Conservation (phyloP, 116 monocot genomes). For the Dioscorea cayenensis region DNA sequence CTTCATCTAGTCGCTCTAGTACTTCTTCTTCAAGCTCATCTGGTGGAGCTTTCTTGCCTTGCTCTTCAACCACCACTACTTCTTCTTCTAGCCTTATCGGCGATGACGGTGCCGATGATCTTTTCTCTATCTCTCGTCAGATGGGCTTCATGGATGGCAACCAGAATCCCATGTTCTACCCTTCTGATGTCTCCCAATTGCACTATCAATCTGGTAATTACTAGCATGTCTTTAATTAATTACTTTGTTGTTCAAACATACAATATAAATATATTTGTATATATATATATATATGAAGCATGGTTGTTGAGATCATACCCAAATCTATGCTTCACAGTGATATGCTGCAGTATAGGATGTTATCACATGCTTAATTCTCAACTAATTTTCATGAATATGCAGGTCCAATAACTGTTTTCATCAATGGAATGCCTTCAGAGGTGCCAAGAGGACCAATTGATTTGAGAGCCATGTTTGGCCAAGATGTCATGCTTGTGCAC, state of each 20-base stretch:
- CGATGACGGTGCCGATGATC: conserved; percentile 41
- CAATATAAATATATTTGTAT: too few relatives aligned
- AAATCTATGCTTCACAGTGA: background rate
- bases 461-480: conserved; percentile 55
- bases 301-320: background rate
- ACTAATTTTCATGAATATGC: conserved; percentile 2
- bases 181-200: conserved; percentile 17
- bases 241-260: too few relatives aligned
- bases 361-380: background rate
- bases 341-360: background rate
- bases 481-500: conserved; percentile 63
- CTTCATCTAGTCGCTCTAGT: conserved; percentile 3
- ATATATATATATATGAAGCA: too few relatives aligned
- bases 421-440: conserved; percentile 71
- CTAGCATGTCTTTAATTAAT: too few relatives aligned
- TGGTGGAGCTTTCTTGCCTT: conserved; percentile 15
- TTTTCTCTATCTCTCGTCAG: conserved; percentile 66
- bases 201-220: conserved; percentile 38
- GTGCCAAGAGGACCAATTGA: conserved; percentile 67
- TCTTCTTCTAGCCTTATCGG: conserved; percentile 19
- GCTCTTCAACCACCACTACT: conserved; percentile 15
- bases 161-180: conserved; percentile 5
- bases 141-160: conserved; percentile 41
- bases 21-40: conserved; percentile 28
- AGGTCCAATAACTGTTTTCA: conserved; percentile 68